Conservation (phyloP, 106 monocot genomes). For the Dactylorhiza incarnata region DNA sequence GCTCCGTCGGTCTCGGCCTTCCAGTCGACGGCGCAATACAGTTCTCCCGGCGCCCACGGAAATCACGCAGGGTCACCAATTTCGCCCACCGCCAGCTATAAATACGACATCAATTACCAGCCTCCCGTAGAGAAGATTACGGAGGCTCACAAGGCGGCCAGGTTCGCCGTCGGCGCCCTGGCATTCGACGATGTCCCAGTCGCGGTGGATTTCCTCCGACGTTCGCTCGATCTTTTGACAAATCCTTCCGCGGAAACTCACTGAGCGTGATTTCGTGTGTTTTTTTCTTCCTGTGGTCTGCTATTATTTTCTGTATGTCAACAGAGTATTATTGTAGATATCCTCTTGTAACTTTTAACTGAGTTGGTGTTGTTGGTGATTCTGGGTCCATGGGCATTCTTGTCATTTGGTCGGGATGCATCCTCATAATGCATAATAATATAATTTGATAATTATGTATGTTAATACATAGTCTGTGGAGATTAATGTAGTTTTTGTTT, state of each 20-base stretch:
- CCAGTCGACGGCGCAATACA: conserved; percentile 16
- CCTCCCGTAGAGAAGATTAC: conserved; percentile 56
- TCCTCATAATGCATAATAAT: too few relatives aligned
- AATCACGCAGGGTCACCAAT: conserved; percentile 2
- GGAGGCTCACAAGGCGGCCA: conserved; percentile 67
- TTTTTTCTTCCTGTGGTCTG: too few relatives aligned
- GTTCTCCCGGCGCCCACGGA: conserved; percentile 9
- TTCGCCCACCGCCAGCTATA: conserved; percentile 24
- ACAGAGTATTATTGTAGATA: too few relatives aligned
- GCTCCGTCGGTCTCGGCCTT: conserved; percentile 19
- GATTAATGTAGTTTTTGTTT: too few relatives aligned
- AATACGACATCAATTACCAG: conserved; percentile 52
- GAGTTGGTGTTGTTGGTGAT: too few relatives aligned
- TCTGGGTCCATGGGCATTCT: too few relatives aligned
- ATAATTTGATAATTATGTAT: too few relatives aligned
- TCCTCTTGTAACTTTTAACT: too few relatives aligned
- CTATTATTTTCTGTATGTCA: too few relatives aligned
- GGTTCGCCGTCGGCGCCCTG: conserved; percentile 64
- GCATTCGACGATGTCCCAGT: conserved; percentile 66
- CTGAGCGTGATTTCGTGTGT: not conserved
- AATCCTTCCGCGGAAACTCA: conserved; percentile 57
- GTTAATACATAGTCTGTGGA: too few relatives aligned
- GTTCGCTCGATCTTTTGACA: conserved; percentile 55
- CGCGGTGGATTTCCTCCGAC: conserved; percentile 51
- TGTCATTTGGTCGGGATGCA: too few relatives aligned